phyloP scores from a whole-genome alignment of 2,329 filamentous ascomycete species.

The Plectosphaerella plurivora region DNA sequence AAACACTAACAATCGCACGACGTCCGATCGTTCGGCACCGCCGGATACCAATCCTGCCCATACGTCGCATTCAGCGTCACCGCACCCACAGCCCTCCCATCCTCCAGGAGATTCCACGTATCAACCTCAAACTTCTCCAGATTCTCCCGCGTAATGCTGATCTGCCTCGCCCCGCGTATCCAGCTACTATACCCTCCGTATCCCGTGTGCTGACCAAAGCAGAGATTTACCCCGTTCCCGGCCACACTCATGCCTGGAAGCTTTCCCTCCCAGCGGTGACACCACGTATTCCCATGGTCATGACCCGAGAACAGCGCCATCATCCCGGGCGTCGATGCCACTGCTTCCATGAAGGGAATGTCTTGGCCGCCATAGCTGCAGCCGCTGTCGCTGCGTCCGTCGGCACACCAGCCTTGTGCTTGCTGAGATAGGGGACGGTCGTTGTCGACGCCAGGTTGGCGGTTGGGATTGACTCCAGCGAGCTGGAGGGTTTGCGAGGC shows the following conservation, averaged over 20 bases:
- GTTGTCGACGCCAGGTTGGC: conserved; percentile 28
- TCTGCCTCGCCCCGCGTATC: conserved; percentile 55
- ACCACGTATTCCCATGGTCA: conserved; percentile 54
- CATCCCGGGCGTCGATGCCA: conserved; percentile 43
- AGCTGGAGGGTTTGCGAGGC: conserved; percentile 22
- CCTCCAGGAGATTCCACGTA: conserved; percentile 59
- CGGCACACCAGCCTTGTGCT: conserved; percentile 24
- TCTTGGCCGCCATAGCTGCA: conserved; percentile 39
- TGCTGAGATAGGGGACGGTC: conserved; percentile 23
- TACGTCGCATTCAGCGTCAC: conserved; percentile 57
- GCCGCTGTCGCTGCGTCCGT: conserved; percentile 15
- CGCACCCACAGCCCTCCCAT: conserved; percentile 41
- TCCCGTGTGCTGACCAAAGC: conserved; percentile 62
- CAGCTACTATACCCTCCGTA: conserved; percentile 66
- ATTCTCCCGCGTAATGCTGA: conserved; percentile 40
- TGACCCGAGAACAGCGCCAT: conserved; percentile 54
- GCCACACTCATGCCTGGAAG: conserved; percentile 8
- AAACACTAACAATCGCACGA: conserved; percentile 7
- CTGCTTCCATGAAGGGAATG: conserved; percentile 50
- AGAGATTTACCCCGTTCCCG: conserved; percentile 40
- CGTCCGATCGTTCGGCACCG: conserved; percentile 18
- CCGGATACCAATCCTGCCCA: conserved; percentile 48
- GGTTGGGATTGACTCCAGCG: conserved; percentile 17
- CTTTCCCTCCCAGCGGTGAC: conserved; percentile 28
- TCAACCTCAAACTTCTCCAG: conserved; percentile 37